A percentile compares a stretch with the other conserved stretches of the same genome.
Evolutionary conservation across 306 rosid genomes (phyloP).

Genomic region (Prosopis cineraria): DNA sequence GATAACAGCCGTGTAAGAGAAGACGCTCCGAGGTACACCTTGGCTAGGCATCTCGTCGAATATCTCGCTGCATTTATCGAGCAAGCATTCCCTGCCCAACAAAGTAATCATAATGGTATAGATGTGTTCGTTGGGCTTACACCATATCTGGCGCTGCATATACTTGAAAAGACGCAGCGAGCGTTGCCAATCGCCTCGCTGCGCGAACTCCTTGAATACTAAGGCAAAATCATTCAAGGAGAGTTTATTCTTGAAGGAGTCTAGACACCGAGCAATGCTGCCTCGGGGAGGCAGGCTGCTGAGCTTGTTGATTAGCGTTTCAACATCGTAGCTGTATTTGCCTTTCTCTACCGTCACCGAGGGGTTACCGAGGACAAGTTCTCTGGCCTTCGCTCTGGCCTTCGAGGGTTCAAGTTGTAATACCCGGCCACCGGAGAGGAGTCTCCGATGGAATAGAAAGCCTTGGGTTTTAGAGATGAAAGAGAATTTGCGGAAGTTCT

Average conservation of each 20-base stretch:
- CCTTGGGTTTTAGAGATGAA: constrained; percentile 29
- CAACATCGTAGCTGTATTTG: constrained; percentile 90
- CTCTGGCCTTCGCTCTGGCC: constrained; percentile 62
- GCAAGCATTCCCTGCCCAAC: constrained; percentile 84
- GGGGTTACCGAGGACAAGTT: constrained; percentile 72
- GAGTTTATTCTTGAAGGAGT: constrained; percentile 85
- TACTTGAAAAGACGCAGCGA: constrained; percentile 86
- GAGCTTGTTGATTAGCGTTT: constrained; percentile 86
- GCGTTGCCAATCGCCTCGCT: constrained; percentile 94
- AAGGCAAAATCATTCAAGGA: constrained; percentile 88
- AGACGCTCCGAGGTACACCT: constrained; percentile 74
- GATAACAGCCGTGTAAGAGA: constrained; percentile 84
- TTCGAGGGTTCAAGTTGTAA: constrained; percentile 27
- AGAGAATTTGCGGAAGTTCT: constrained; percentile 36
- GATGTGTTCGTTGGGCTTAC: constrained; percentile 92
- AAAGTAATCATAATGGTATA: constrained; percentile 84
- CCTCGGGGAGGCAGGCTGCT: constrained; percentile 94
- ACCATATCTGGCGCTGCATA: constrained; percentile 98
- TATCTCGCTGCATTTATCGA: constrained; percentile 80
- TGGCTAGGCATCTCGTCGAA: constrained; percentile 93
- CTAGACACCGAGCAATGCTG: constrained; percentile 94
- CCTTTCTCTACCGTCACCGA: constrained; percentile 83
- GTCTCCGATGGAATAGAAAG: constrained; percentile 35
- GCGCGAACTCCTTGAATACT: constrained; percentile 95
- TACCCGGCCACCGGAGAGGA: background rate